These are phyloP conservation scores for Paraconiothyrium brasiliense DNA, from an alignment of 2,329 filamentous ascomycete species.

Conservation along the genomic window DNA sequence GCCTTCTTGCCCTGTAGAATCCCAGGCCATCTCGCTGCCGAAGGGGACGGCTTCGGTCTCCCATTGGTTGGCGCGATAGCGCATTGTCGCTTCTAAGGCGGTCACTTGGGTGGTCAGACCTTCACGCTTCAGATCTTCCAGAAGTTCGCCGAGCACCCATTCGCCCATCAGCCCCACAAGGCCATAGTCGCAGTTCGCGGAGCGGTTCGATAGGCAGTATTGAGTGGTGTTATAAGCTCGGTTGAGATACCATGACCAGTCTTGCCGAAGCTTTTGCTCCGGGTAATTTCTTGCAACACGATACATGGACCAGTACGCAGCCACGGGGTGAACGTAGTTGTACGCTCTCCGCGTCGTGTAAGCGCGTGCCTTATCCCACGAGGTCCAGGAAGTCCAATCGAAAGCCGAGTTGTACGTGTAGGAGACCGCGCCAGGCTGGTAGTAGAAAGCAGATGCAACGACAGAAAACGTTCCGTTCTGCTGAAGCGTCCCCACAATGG, in stretches of 20 bases:
- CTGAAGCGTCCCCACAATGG: slow-evolving; percentile 60
- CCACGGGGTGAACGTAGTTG: slow-evolving; percentile 67
- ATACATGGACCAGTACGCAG: slow-evolving; percentile 67
- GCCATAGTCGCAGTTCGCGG: slow-evolving; percentile 51
- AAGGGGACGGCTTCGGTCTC: slow-evolving; percentile 62
- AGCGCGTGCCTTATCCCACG: slow-evolving; percentile 60
- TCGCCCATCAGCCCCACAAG: slow-evolving; percentile 67
- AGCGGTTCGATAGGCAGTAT: slow-evolving; percentile 48
- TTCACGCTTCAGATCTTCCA: slow-evolving; percentile 62
- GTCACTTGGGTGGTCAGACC: slow-evolving; percentile 52
- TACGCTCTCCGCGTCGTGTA: slow-evolving; percentile 63
- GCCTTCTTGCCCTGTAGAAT: slow-evolving; percentile 69
- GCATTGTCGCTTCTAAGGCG: slow-evolving; percentile 59
- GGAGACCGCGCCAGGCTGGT: slow-evolving; percentile 56
- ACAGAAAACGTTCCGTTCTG: slow-evolving; percentile 57
- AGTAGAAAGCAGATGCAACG: slow-evolving; percentile 66
- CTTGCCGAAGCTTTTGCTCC: slow-evolving; percentile 51
- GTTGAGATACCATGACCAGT: slow-evolving; percentile 65
- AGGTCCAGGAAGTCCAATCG: slow-evolving; percentile 62
- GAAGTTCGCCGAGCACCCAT: slow-evolving; percentile 64
- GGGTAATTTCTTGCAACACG: slow-evolving; percentile 63
- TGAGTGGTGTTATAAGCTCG: slow-evolving; percentile 64
- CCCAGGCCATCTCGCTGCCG: slow-evolving; percentile 71
- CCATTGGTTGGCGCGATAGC: slow-evolving; percentile 61
- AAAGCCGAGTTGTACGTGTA: slow-evolving; percentile 57